Evolutionary conservation across 805 yeast genomes (phyloP), one percentile per base, ranked within the genome.

Genomic region (Allodekkera sacchari): DNA sequence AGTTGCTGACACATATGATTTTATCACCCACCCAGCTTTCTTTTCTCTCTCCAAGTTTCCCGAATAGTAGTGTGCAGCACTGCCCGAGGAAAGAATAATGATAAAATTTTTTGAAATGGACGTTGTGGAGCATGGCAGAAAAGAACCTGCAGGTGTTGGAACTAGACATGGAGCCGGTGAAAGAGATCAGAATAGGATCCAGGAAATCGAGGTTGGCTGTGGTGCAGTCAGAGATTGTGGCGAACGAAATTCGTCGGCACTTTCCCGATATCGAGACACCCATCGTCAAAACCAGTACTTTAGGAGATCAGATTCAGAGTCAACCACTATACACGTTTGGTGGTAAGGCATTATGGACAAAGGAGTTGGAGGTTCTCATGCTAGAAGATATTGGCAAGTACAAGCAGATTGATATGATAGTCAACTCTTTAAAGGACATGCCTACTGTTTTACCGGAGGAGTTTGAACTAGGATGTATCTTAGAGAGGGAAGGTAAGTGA

Each of bases 301-400:
- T 92, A 22, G 98, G 97, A 17, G 98, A 92, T 61, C 81, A 83
- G 50, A 78, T 82, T 19, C 92, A 77, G 51, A 71, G 68, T 50
- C 78, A 75, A 52, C 96, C 98, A 6, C 64, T 92, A 30, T 92
- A 89, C 56, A 74, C 95, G 4, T 92, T 92, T 59, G 97, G 96
- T 26, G 98, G 98, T 17, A 92, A 92, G 55, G 76, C 96, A 0
- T 57, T 92, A 16, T 92, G 98, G 98, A 92, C 98, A 3, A 83
- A 83, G 51, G 98, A 92, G 57, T 66, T 92, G 35, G 98, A 92
- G 58, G 77, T 77, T 16, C 61, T 87, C 30, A 59, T 88, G 31
- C 61, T 89, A 24, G 67, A 81, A 42, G 64, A 69, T 28, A 66
- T 75, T 17, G 88, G 80, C 18, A 65, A 61, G 13, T 76, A 65